Evolutionary conservation across 257 asterid species (phyloP).

Genomic region (Solanum pinnatisectum): DNA sequence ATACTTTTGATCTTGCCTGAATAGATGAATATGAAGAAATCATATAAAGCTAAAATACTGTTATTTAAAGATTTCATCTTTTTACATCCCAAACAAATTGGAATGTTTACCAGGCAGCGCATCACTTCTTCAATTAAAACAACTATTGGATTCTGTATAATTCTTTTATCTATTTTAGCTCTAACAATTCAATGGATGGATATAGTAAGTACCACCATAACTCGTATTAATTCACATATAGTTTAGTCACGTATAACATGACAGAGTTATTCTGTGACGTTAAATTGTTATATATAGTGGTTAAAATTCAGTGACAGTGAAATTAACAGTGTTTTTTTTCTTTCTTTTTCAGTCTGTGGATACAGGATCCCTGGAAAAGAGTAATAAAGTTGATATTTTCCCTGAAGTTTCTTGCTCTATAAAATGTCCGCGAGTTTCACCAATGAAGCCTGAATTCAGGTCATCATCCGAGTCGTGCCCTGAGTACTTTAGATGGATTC

Average conservation of each 20-base stretch:
- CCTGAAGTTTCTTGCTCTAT: conserved; percentile 39
- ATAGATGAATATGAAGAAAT: not conserved
- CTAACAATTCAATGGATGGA: conserved; percentile 42
- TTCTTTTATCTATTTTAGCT: conserved; percentile 21
- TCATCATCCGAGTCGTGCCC: conserved; percentile 37
- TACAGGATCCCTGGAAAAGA: conserved; percentile 21
- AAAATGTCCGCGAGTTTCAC: conserved; percentile 34
- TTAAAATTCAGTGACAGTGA: not conserved
- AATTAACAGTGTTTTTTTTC: not conserved
- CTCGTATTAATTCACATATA: not conserved
- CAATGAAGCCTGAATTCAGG: not conserved
- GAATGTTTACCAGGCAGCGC: conserved; percentile 25
- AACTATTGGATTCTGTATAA: conserved; percentile 25
- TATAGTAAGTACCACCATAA: conserved; percentile 29
- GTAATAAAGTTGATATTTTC: not conserved
- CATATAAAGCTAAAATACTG: not conserved
- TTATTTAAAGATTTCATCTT: not conserved
- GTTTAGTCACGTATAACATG: not conserved
- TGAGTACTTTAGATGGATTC: conserved; percentile 76
- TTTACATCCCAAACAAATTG: not conserved
- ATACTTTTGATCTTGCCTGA: not conserved
- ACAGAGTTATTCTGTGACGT: not conserved
- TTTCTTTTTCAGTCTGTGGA: conserved; percentile 27
- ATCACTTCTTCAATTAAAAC: conserved; percentile 17
- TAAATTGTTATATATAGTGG: not conserved